Base-by-base conservation (phyloP, 768 basidiomycete species). In the Boletus insuetus region DNA sequence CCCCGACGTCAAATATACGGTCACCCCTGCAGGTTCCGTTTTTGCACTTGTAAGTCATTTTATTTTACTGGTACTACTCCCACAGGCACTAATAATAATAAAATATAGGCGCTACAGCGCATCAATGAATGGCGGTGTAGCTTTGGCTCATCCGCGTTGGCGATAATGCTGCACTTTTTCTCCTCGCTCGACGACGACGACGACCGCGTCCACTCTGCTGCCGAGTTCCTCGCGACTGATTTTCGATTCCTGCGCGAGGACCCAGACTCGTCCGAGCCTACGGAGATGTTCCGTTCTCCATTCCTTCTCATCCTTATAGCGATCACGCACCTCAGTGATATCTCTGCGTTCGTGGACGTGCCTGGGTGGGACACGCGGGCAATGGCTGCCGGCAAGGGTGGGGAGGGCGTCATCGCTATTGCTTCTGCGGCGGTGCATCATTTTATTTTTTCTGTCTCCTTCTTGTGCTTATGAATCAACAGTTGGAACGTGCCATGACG, bases 131-230 rank as follows among this genome's bases (percentile, higher is more conserved):
- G 53, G 53, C 39, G 46, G 31, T 37, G 7, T 10, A 54, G 40
- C 32, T 48, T 54, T 2, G 46, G 37, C n/a, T 54, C 53, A 2
- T 48, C 53, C 16, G 53, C 53, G 3, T 14, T 54, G 12, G 53
- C 53, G 6, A 42, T 54, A 11, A 47, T 54, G 34, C 5, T 48
- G 6, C 53, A 54, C n/a, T 48, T 54, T 42, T 54, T 54, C 31
- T 19, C 53, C 22, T 4, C 53, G 6, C 40, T 54, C 13, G 46
- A 54, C 31, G 14, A 34, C 11, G 14, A 34, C 11, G 16, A 16
- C 24, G 14, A 42, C 9, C 46, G 48, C 29, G 19, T 48, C 4
- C 53, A 12, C 14, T 8, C 46, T 3, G 39, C 40, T 10, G 39
- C 53, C n/a, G 39, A 41, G 13, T 40, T 54, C 13, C 53, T 54